Evolutionary conservation across 2,329 filamentous ascomycete genomes (phyloP).

Genomic region (Colletotrichum lupini): DNA sequence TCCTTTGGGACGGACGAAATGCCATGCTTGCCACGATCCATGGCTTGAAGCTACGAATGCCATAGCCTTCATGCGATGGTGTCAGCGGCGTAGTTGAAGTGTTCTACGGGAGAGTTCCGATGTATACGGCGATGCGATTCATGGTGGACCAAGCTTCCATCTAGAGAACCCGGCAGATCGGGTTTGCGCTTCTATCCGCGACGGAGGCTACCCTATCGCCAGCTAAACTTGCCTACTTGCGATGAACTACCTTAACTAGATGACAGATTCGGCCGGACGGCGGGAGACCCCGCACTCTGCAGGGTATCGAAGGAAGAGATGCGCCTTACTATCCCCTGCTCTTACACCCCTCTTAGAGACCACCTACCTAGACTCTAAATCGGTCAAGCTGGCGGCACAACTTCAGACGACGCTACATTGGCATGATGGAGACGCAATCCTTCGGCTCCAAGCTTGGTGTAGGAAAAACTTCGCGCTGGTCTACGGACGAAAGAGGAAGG

Average conservation of each 20-base stretch:
- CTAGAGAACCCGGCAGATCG: not conserved
- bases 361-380: not conserved
- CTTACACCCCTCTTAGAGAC: not conserved
- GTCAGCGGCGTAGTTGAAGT: not conserved
- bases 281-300: slow-evolving; percentile 26
- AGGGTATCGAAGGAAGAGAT: slow-evolving; percentile 2
- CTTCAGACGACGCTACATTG: slow-evolving; percentile 18
- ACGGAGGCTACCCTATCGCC: not conserved
- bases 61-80: not conserved
- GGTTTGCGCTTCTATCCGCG: not conserved
- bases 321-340: not conserved
- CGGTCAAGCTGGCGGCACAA: not conserved
- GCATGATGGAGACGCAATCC: not conserved
- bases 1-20: not conserved
- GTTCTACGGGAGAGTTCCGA: not conserved
- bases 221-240: not conserved
- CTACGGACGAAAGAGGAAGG: slow-evolving; percentile 21
- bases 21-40: not conserved
- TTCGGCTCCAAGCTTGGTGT: not conserved
- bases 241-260: not conserved
- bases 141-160: not conserved
- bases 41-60: not conserved
- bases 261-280: not conserved
- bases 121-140: not conserved
- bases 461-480: not conserved